Percentiles rank a stretch among this genome's conserved stretches.
These are phyloP conservation scores for Rugosomyces carneus DNA, from an alignment of 1,284 basidiomycete genomes.

Conservation along the genomic window DNA sequence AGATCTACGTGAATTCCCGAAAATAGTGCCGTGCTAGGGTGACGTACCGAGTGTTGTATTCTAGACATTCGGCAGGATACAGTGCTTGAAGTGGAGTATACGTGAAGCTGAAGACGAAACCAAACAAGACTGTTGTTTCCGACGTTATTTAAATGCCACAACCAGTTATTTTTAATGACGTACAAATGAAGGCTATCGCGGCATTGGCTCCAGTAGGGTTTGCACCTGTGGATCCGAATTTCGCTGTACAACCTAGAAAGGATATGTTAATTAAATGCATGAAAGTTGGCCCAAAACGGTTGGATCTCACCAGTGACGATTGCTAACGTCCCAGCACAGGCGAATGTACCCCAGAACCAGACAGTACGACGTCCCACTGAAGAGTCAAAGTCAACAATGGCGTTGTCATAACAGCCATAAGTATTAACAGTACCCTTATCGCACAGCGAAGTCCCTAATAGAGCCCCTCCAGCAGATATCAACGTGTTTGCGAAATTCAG, in stretches of 20 bases:
- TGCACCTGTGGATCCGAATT: slow-evolving; percentile 31
- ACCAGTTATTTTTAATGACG: slow-evolving; percentile 18
- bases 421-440: slow-evolving; percentile 29
- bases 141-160: slow-evolving; percentile 19
- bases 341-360: slow-evolving; percentile 41
- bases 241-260: slow-evolving; percentile 31
- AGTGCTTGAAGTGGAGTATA: slow-evolving; percentile 52
- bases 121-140: slow-evolving; percentile 37
- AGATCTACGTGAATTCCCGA: background rate
- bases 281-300: too few relatives aligned
- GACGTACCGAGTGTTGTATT: slow-evolving; percentile 45
- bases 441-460: slow-evolving; percentile 40
- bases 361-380: slow-evolving; percentile 36
- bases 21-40: background rate
- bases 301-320: slow-evolving; percentile 30
- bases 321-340: slow-evolving; percentile 30
- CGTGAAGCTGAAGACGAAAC: slow-evolving; percentile 40
- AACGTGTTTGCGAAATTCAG: slow-evolving; percentile 53
- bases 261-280: background rate
- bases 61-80: slow-evolving; percentile 50
- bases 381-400: background rate
- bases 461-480: slow-evolving; percentile 44
- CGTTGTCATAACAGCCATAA: background rate
- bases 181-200: slow-evolving; percentile 41
- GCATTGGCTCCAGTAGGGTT: slow-evolving; percentile 35